Evolutionary conservation across 176 grass and related monocot species (phyloP).

Genomic region (Lolium multiflorum): DNA sequence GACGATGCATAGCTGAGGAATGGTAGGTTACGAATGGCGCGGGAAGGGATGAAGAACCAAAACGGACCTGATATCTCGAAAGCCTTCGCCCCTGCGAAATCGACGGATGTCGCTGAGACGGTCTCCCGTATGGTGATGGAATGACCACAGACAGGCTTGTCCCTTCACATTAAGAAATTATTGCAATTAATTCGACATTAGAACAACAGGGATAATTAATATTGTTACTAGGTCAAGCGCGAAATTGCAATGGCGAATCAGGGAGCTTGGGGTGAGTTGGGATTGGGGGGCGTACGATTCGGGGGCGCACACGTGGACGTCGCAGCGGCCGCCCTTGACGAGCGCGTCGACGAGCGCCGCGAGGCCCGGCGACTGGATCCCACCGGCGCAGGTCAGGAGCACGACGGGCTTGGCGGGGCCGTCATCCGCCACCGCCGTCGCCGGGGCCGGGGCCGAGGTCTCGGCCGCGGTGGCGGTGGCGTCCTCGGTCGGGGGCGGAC

Average conservation of each 20-base stretch:
- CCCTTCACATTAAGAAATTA: constrained; percentile 54
- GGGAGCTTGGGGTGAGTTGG: neutral
- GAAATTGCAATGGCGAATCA: constrained; percentile 21
- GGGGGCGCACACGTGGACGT: constrained; percentile 73
- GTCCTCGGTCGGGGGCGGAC: constrained; percentile 31
- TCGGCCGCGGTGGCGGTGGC: constrained; percentile 33
- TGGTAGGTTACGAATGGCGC: too few species aligned
- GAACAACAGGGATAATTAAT: constrained; percentile 7
- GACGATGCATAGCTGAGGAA: too few species aligned
- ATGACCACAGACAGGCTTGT: constrained; percentile 65
- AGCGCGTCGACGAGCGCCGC: constrained; percentile 66
- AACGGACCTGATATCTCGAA: constrained; percentile 68
- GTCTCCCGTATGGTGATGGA: constrained; percentile 66
- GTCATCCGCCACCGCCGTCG: constrained; percentile 29
- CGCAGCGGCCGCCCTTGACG: constrained; percentile 58
- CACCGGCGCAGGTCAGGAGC: constrained; percentile 62
- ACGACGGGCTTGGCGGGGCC: constrained; percentile 56
- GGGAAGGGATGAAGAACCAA: constrained; percentile 2
- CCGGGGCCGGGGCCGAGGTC: neutral
- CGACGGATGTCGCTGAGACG: constrained; percentile 53
- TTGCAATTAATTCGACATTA: neutral
- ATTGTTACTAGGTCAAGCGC: neutral
- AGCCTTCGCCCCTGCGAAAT: constrained; percentile 64
- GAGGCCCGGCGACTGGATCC: constrained; percentile 68
- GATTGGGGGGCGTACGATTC: constrained; percentile 60